Evolutionary conservation across 1,139 yeast species (phyloP).

Genomic region (Trichomonascaceae sp.): DNA sequence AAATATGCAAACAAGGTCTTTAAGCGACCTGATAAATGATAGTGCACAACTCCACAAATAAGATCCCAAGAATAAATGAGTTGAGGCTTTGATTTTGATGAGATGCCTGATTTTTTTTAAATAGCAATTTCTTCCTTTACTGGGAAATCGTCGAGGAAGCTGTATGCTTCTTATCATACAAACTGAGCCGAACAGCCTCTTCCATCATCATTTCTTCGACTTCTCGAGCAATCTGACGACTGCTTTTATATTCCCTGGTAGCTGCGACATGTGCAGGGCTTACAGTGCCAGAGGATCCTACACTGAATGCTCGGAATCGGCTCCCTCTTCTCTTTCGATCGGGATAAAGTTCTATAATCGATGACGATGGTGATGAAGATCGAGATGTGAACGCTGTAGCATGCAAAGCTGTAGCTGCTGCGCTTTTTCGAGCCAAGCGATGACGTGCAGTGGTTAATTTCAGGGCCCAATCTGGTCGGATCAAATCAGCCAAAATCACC

Average conservation of each 20-base stretch:
- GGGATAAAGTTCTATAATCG: constrained; percentile 16
- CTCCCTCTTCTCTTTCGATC: constrained; percentile 14
- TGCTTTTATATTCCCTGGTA: constrained; percentile 5
- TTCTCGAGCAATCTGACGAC: constrained; percentile 24
- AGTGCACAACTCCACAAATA: not conserved
- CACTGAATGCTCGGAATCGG: constrained; percentile 16
- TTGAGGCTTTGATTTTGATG: not conserved
- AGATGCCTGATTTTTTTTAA: not conserved
- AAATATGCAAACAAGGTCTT: not conserved
- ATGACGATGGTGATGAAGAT: constrained; percentile 8
- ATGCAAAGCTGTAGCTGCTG: constrained; percentile 91
- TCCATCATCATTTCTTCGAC: constrained; percentile 77
- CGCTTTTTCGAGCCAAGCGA: constrained; percentile 76
- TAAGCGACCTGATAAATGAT: not conserved
- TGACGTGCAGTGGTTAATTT: constrained; percentile 66
- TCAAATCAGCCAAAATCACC: constrained; percentile 66
- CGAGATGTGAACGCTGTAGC: constrained; percentile 59
- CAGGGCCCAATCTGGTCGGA: constrained; percentile 89
- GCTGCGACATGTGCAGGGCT: constrained; percentile 3
- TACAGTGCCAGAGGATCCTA: constrained; percentile 13
- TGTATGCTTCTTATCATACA: constrained; percentile 10
- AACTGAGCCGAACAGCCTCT: constrained; percentile 62
- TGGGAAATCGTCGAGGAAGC: not conserved
- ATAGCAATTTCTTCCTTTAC: not conserved
- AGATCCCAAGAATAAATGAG: not conserved